A percentile compares a stretch with the other conserved stretches of the same genome.
These are phyloP conservation scores for Pleurozium schreberi DNA, from an alignment of 225 moss, liverwort and hornwort genomes.

Conservation along the genomic window DNA sequence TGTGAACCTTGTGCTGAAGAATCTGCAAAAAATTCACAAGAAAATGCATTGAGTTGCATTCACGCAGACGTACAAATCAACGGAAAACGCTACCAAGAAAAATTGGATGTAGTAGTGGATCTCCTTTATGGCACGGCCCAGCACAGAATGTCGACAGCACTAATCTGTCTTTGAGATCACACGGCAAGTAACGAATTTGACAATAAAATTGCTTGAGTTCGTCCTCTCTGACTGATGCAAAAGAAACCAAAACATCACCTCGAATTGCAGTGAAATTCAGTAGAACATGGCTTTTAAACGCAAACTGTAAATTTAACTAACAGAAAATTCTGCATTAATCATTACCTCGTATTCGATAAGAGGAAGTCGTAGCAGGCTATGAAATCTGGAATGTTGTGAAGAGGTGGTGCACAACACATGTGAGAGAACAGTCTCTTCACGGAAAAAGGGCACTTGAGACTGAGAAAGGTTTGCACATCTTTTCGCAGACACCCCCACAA, in stretches of 20 bases:
- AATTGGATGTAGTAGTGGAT: neutral
- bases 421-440: neutral
- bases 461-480: neutral
- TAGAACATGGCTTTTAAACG: neutral
- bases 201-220: neutral
- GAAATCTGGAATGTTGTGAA: neutral
- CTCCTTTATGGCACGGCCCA: neutral
- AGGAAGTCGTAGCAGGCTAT: neutral
- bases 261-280: neutral
- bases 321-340: neutral
- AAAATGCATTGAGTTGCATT: neutral
- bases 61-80: neutral
- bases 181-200: neutral
- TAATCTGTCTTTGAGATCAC: neutral
- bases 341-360: neutral
- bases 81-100: neutral
- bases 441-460: neutral
- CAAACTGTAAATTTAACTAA: neutral
- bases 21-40: neutral
- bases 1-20: neutral
- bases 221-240: neutral
- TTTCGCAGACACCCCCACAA: neutral
- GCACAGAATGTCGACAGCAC: neutral
- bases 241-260: neutral
- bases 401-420: neutral